Evolutionary conservation across 2,329 filamentous ascomycete species (phyloP).

Genomic region (Colletotrichum australisinense): DNA sequence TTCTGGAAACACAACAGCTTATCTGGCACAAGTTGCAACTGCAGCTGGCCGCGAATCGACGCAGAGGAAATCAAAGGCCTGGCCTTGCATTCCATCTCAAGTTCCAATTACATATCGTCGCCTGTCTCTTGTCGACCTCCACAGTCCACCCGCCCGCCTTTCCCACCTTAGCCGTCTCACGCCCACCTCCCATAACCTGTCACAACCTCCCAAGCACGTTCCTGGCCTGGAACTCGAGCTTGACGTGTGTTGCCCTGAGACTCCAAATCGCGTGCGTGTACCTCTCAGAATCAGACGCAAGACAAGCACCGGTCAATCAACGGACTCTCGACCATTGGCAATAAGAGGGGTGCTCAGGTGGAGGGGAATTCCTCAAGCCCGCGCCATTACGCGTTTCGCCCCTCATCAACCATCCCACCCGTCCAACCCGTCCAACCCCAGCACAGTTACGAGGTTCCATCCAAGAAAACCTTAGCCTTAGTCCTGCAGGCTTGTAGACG

Average conservation of each 20-base stretch:
- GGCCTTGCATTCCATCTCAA: conserved; percentile 10
- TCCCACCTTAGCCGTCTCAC: neutral
- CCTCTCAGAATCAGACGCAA: neutral
- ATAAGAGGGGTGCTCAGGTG: neutral
- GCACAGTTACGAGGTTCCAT: conserved; percentile 19
- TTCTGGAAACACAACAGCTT: conserved; percentile 4
- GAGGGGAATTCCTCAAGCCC: conserved; percentile 12
- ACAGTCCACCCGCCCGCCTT: neutral
- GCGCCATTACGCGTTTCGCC: conserved; percentile 36
- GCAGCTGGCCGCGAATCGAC: neutral
- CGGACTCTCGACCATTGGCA: neutral
- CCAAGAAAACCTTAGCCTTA: conserved; percentile 27
- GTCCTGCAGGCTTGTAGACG: conserved; percentile 5
- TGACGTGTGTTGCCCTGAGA: neutral
- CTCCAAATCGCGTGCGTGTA: neutral
- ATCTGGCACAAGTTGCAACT: neutral
- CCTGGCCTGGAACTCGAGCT: neutral
- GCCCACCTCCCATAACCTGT: conserved; percentile 1
- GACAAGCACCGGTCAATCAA: neutral
- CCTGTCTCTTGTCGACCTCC: too few species aligned
- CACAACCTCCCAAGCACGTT: neutral
- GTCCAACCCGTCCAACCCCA: conserved; percentile 22
- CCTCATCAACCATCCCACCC: conserved; percentile 30
- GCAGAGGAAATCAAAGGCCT: conserved; percentile 5
- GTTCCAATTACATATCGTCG: too few species aligned